Evolutionary conservation across 345 rosid genomes (phyloP).

Genomic region (Citrus glauca): DNA sequence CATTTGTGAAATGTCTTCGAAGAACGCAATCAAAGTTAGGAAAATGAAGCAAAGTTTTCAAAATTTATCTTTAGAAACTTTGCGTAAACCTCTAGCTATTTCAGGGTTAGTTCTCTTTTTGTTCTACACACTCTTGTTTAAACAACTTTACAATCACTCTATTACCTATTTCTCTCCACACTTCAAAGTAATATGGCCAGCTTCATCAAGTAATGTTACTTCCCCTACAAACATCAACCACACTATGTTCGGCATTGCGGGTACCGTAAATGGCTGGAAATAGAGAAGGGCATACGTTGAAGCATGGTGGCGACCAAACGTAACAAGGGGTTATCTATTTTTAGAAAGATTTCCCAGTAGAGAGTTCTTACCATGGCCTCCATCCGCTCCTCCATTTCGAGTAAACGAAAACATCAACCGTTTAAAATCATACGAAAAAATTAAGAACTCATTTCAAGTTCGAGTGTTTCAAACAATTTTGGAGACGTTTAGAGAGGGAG

Average conservation of each 20-base stretch:
- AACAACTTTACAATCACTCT: neutral
- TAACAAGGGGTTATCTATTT: constrained; percentile 53
- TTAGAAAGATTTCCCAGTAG: constrained; percentile 38
- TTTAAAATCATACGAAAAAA: constrained; percentile 15
- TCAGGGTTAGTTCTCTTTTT: constrained; percentile 22
- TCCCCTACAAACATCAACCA: constrained; percentile 43
- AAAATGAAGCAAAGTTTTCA: constrained; percentile 5
- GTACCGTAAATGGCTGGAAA: constrained; percentile 41
- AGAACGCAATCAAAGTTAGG: neutral
- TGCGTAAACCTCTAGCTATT: constrained; percentile 16
- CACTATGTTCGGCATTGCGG: constrained; percentile 40
- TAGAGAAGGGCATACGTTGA: constrained; percentile 41
- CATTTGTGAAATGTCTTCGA: neutral
- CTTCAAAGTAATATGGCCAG: neutral
- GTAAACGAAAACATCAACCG: constrained; percentile 42
- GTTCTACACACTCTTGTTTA: constrained; percentile 15
- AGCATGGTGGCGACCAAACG: constrained; percentile 65
- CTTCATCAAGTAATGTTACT: neutral
- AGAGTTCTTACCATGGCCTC: constrained; percentile 46
- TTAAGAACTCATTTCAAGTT: constrained; percentile 24
- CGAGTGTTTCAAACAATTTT: constrained; percentile 43
- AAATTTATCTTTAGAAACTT: constrained; percentile 8
- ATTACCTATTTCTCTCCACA: neutral
- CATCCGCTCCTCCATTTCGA: constrained; percentile 39
- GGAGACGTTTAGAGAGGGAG: constrained; percentile 35